Conservation (phyloP, 2,329 filamentous ascomycete genomes). For the Lomentospora prolificans region DNA sequence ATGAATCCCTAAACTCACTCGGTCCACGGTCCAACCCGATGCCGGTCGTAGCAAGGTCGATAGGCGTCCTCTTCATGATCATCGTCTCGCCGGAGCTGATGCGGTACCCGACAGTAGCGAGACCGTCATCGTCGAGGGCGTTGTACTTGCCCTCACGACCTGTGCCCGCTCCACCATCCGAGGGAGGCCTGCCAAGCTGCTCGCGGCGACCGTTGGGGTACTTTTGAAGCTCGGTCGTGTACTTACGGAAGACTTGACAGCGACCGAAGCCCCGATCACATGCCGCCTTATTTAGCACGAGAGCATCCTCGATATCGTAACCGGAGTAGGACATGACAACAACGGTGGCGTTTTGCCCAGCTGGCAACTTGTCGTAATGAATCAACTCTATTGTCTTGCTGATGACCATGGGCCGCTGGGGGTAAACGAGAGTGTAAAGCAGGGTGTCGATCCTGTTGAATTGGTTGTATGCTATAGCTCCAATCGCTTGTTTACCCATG, state of each 20-base stretch:
- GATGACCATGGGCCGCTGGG: slow-evolving; percentile 94
- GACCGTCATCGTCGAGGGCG: slow-evolving; percentile 72
- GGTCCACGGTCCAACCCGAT: slow-evolving; percentile 57
- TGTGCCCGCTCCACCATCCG: slow-evolving; percentile 50
- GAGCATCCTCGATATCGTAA: slow-evolving; percentile 97
- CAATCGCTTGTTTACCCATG: slow-evolving; percentile 99
- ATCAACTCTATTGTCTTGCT: slow-evolving; percentile 94
- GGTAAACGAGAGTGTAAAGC: slow-evolving; percentile 93
- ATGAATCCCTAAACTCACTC: slow-evolving; percentile 56
- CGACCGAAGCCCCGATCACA: slow-evolving; percentile 91
- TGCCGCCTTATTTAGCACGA: slow-evolving; percentile 93
- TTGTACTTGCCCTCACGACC: slow-evolving; percentile 54
- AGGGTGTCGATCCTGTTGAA: slow-evolving; percentile 95
- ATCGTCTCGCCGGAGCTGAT: slow-evolving; percentile 74
- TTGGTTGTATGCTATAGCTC: slow-evolving; percentile 95
- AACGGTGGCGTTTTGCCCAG: slow-evolving; percentile 92
- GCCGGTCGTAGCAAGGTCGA: slow-evolving; percentile 64
- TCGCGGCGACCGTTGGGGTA: slow-evolving; percentile 73
- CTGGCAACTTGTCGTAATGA: slow-evolving; percentile 93
- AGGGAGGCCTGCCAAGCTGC: slow-evolving; percentile 49
- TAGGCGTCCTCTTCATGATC: slow-evolving; percentile 79
- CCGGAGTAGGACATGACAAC: slow-evolving; percentile 99
- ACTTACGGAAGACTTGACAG: slow-evolving; percentile 97
- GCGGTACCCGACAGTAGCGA: slow-evolving; percentile 76
- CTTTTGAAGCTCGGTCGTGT: slow-evolving; percentile 73